Percentiles rank a stretch among this genome's conserved stretches.
phyloP scores from a whole-genome alignment of 306 rosid species.

The Erythrophleum fordii region DNA sequence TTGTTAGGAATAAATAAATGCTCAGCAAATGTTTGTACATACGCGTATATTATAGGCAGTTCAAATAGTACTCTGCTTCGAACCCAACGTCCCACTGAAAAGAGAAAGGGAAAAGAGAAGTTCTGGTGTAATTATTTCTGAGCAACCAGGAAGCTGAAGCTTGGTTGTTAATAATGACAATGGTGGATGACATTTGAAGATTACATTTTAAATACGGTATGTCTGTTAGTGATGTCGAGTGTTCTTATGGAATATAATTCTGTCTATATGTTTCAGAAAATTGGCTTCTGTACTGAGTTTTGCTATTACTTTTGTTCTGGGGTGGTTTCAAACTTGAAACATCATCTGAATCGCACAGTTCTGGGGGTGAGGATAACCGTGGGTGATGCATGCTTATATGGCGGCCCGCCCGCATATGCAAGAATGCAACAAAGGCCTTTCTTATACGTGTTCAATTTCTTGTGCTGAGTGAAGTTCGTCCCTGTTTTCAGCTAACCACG shows the following conservation, averaged over 20 bases:
- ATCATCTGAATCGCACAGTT: not conserved
- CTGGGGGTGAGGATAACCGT: not conserved
- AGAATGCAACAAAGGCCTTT: not conserved
- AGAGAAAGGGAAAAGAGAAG: not conserved
- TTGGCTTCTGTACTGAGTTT: not conserved
- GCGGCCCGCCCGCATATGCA: too few relatives aligned
- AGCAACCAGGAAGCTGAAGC: not conserved
- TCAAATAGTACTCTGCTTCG: not conserved
- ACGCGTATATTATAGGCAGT: not conserved
- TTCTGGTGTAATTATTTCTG: not conserved
- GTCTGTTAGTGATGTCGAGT: not conserved
- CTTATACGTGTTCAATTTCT: not conserved
- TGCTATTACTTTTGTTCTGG: not conserved
- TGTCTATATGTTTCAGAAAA: not conserved
- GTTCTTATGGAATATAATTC: not conserved
- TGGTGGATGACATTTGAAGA: not conserved
- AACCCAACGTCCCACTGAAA: not conserved
- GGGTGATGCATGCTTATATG: too few relatives aligned
- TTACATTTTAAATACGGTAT: not conserved
- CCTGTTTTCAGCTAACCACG: not conserved
- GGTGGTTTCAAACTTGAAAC: not conserved
- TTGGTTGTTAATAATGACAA: not conserved
- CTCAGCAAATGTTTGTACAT: slow-evolving; percentile 23
- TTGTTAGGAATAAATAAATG: not conserved
- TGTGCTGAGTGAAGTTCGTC: not conserved